These are phyloP conservation scores for Terana coerulea DNA, from an alignment of 768 basidiomycete genomes.

Conservation along the genomic window DNA sequence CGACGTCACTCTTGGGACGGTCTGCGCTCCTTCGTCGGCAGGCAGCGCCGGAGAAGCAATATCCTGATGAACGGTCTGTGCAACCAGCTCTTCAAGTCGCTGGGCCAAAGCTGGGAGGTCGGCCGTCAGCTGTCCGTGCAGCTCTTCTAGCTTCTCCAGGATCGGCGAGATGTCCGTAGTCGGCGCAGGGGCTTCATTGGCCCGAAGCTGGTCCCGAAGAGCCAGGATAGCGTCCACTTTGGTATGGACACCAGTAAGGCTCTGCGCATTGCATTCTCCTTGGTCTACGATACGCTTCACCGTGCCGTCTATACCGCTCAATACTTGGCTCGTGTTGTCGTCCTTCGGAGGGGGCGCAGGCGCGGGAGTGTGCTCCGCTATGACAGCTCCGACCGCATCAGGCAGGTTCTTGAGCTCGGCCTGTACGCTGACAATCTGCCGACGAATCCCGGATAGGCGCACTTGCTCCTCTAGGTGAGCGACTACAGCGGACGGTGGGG, in stretches of 20 bases:
- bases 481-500: no score
- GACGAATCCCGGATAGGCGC: not conserved
- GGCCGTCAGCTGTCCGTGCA: slow-evolving; percentile 36
- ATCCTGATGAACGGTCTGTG: not conserved
- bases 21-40: not conserved
- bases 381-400: not conserved
- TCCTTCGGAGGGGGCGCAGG: not conserved
- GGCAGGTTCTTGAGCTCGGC: not conserved
- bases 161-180: slow-evolving; percentile 18
- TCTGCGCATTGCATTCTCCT: slow-evolving; percentile 11
- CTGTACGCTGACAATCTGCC: not conserved
- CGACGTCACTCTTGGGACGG: not conserved
- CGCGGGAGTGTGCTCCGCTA: not conserved
- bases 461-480: not conserved
- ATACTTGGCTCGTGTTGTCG: slow-evolving; percentile 1
- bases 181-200: not conserved
- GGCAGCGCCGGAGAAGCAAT: no score
- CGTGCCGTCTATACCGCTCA: slow-evolving; percentile 14
- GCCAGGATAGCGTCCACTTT: slow-evolving; percentile 22
- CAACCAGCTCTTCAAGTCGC: slow-evolving; percentile 18
- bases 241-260: slow-evolving; percentile 19
- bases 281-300: slow-evolving; percentile 13
- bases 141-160: slow-evolving; percentile 33
- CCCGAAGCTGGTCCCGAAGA: slow-evolving; percentile 2
- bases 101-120: slow-evolving; percentile 18